Evolutionary conservation across 2,329 filamentous ascomycete species (phyloP), one percentile per base, ranked within the genome.

Genomic region (Monosporascus cannonballus): DNA sequence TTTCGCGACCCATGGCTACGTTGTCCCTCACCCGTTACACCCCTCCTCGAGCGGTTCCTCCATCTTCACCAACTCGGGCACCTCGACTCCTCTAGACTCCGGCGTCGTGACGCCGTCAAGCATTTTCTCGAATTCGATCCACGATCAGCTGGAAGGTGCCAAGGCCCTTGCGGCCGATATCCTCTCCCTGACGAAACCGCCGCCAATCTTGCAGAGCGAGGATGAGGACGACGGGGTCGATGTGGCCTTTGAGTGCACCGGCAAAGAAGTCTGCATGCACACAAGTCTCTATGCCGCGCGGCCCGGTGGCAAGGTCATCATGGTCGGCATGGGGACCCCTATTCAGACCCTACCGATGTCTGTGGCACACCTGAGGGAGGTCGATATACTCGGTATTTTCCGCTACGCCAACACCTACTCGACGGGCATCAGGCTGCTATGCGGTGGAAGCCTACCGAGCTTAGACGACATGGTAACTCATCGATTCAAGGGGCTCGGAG

Each of bases 301-400:
- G 53, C 77, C 87, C 0, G 88, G 87, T 25, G 87, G 87, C 18
- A 86, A 85, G 61, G 77, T 90, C 48, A 78, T 91, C 64, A 84
- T 91, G 71, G 86, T 91, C 15, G 88, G 87, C 47, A 91, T 91
- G 87, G 88, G 88, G 47, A 88, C 83, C 3, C 87, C 87, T 0
- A 80, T 90, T 42, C 86, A 90, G 67, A 90, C 85, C 0, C 76
- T 91, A 7, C 87, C 87, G 1, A 73, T 92, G 50, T 88, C 84
- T 2, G 84, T 85, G 5, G 87, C 87, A 5, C 85, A 88, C 42
- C 73, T 90, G 25, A 79, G 86, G 34, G 88, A 92, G 71, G 82
- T 91, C 47, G 87, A 91, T 64, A 86, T 91, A 41, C 71, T 90
- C 14, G 87, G 87, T 34, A 84, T 90, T 48, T 90, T 91, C 71